Evolutionary conservation across 2,329 filamentous ascomycete species (phyloP), one percentile per base, ranked within the genome.

Genomic region (Penicillium verrucosum): DNA sequence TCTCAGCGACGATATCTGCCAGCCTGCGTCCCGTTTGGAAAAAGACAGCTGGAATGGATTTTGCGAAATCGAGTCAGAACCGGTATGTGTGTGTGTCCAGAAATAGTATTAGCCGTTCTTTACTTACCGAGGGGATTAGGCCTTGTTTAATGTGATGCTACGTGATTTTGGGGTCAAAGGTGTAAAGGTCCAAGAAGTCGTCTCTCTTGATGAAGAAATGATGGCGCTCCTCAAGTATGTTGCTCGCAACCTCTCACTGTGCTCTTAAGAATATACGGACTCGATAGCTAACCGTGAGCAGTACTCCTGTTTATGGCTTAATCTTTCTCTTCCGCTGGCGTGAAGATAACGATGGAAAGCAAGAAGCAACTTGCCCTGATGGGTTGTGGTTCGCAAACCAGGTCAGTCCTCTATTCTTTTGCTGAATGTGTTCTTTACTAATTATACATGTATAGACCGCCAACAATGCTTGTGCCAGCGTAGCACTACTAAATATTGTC

Each of bases 311-410:
- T 2, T 86, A 90, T 65, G 93, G 93, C 3, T 77, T 97, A n/a
- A 89, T 99, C 48, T 94, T 97, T 61, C 82, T 96, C 1, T 96
- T 91, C 66, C 84, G 88, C 57, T 96, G 85, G 64, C 81, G 83
- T 30, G 82, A 83, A 32, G 79, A 81, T n/a, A 80, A 85, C 54
- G 70, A 75, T 5, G 71, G 72, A 63, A 83, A 77, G 67, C 76
- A 80, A 54, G 78, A 82, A 59, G 78, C 76, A 43, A 80, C 71
- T 59, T 87, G 83, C 60, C 86, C 86, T 0, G 77, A 84, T 3
- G 77, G 85, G 30, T 79, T 97, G 18, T 99, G 94, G 93, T 97
- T 97, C 72, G 92, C 92, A 29, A 97, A 97, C 68, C 93, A 96
- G 77, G 88, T 90, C 70, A 21, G 76, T 66, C 25, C 23, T 23